phyloP scores from a whole-genome alignment of 2,329 filamentous ascomycete genomes.

The Byssochlamys sp. region DNA sequence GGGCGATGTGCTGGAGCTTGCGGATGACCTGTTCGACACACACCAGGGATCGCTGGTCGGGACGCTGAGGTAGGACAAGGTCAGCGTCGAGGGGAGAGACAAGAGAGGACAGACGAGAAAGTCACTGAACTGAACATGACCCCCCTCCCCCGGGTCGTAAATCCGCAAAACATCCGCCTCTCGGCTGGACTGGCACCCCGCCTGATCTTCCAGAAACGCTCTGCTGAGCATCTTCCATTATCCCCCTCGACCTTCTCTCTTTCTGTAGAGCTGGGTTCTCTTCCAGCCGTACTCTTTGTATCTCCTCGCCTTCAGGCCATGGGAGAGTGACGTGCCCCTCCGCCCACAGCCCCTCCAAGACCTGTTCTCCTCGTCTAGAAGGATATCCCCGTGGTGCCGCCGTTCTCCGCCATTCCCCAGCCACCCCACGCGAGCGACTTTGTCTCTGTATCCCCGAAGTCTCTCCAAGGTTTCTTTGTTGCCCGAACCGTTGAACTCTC shows the following conservation, averaged over 20 bases:
- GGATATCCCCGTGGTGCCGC: background rate
- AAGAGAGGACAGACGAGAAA: background rate
- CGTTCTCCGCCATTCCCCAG: background rate
- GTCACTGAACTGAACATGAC: background rate
- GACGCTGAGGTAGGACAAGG: background rate
- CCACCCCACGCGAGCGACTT: background rate
- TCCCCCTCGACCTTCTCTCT: background rate
- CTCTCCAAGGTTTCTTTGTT: background rate
- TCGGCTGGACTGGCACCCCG: background rate
- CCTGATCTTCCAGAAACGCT: background rate
- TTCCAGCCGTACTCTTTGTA: background rate
- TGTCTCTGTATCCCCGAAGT: background rate
- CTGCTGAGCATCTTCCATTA: background rate
- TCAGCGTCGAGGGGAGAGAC: background rate
- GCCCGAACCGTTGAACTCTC: background rate
- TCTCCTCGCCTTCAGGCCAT: background rate
- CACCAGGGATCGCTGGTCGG: background rate
- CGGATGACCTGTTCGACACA: background rate
- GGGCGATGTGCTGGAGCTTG: background rate
- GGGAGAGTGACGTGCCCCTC: conserved; percentile 3
- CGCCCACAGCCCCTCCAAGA: conserved; percentile 1
- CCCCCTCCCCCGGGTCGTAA: background rate
- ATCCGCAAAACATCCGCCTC: background rate
- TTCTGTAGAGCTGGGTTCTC: background rate
- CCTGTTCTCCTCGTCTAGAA: background rate